Base-by-base conservation (phyloP, 2,329 filamentous ascomycete species). In the Aspergillus felis region DNA sequence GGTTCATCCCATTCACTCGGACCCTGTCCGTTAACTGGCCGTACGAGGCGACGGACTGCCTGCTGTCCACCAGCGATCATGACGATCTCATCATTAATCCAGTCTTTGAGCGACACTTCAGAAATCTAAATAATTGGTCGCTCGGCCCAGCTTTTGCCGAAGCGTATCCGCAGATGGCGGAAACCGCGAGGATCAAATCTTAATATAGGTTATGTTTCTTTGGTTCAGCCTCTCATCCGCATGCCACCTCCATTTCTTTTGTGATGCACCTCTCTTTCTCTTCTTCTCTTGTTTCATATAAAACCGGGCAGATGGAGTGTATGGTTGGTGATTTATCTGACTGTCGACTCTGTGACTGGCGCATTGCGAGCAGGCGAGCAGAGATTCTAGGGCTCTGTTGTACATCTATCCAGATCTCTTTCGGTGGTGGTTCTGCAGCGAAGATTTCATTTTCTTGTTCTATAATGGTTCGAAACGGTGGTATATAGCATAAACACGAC, bases 1-100 rank as follows among this genome's bases (percentile, higher is more conserved):
- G 92, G 78, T 94, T 93, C 71, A 84, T 93, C 20, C 89, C 90
- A 0, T 96, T 87, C 71, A 94, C 90, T 1, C 84, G 82, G 1
- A 92, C 87, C 0, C 68, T 96, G 25, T 86, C 82, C 27, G 73
- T 96, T 17, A 94, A 92, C 64, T 97, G 92, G 92, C 89, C 89
- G 0, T 93, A 95, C 68, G 87, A 90, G 56, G 82, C 86, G 1
- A 85, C 84, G 0, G 87, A 92, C 64, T 85, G 87, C 38, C 78
- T 96, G 27, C 76, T 90, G 27, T 79, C 82, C 54, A 72, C 73
- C 1, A 69, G 71, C 0, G 75, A 76, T 35, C 71, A 71, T 4
- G 84, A 87, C 8, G 87, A 92, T 66, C 79, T 91, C 58, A 81
- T 89, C 61, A 91, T 96, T 61, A 96, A 94, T 62, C 91, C 91